phyloP scores from a whole-genome alignment of 2,329 filamentous ascomycete species.

The Clonostachys rhizophaga region DNA sequence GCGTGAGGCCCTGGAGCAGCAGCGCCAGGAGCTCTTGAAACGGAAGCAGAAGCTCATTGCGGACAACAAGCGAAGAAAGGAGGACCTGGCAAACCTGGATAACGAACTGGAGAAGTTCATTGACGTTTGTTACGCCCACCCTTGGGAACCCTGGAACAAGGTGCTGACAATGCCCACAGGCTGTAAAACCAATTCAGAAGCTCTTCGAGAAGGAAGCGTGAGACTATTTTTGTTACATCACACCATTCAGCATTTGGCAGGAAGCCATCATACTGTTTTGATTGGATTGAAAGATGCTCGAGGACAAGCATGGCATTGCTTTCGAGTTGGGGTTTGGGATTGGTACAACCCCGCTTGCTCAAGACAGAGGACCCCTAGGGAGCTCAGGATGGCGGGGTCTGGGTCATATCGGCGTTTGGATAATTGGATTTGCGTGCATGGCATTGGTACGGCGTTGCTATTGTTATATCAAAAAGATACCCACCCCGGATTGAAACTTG shows the following conservation, averaged over 20 bases:
- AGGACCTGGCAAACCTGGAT: slow-evolving; percentile 87
- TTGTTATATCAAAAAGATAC: too few relatives aligned
- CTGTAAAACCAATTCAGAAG: slow-evolving; percentile 82
- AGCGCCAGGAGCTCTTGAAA: slow-evolving; percentile 71
- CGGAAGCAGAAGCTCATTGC: slow-evolving; percentile 58
- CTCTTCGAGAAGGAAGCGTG: slow-evolving; percentile 71
- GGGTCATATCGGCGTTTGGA: too few relatives aligned
- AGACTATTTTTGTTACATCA: slow-evolving; percentile 6
- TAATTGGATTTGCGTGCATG: too few relatives aligned
- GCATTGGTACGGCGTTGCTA: too few relatives aligned
- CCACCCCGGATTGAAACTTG: too few relatives aligned
- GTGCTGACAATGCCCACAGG: slow-evolving; percentile 39
- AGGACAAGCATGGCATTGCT: too few relatives aligned
- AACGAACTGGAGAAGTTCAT: slow-evolving; percentile 92
- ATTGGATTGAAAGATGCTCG: too few relatives aligned
- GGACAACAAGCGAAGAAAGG: slow-evolving; percentile 87
- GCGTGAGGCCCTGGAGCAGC: slow-evolving; percentile 79
- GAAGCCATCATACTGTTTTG: too few relatives aligned
- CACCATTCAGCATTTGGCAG: neutral
- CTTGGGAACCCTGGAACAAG: neutral
- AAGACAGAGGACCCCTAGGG: too few relatives aligned
- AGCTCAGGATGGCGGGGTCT: neutral
- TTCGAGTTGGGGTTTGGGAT: too few relatives aligned
- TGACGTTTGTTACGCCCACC: slow-evolving; percentile 52
- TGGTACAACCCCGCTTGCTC: too few relatives aligned